Evolutionary conservation across 179 eudicot species (phyloP), one percentile per base, ranked within the genome.

Genomic region (Corrigiola litoralis): DNA sequence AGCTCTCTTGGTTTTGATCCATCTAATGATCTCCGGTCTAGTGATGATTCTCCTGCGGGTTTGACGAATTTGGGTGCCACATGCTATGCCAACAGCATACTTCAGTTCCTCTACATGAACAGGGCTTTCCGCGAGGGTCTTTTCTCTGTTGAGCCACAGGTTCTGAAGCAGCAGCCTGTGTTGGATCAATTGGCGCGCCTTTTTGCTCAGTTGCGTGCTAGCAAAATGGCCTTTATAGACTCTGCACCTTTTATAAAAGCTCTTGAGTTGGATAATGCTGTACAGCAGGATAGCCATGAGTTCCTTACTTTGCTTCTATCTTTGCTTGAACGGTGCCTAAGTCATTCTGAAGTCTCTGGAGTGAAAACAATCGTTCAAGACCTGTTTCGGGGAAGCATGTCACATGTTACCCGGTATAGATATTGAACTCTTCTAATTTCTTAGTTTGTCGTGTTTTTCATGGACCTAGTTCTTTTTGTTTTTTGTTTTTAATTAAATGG

Each of bases 261-360:
- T 20, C 78, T 94, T 72, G 99, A 90, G 78, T 78, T 94, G 62
- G 99, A 94, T 81, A 94, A 94, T 74, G 89, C 87, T 65, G 89
- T 90, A 75, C 99, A 94, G 67, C 99, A 94, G 78, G 97, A 94
- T 69, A 90, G 97, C 73, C 97, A 94, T 48, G 99, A 94, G 77
- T 94, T 94, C 72, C 87, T 94, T n/a, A 94, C 99, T 46, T 76
- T 94, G 78, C 88, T 94, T 41, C 81, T 90, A 65, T 91, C 97
- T 50, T 82, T 94, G 89, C 91, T 94, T 40, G 99, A 94, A 71
- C 87, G 74, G 50, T 94, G 96, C 65, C 75, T 94, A 65, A 83
- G 91, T 75, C 75, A 66, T 66, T 94, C 95, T 16, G 79, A 72
- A 65, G 81, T 80, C 77, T 58, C 77, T 25, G 75, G 80, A 61